Conservation (phyloP, 1,139 yeast genomes). For the Geotrichum klebahnii region DNA sequence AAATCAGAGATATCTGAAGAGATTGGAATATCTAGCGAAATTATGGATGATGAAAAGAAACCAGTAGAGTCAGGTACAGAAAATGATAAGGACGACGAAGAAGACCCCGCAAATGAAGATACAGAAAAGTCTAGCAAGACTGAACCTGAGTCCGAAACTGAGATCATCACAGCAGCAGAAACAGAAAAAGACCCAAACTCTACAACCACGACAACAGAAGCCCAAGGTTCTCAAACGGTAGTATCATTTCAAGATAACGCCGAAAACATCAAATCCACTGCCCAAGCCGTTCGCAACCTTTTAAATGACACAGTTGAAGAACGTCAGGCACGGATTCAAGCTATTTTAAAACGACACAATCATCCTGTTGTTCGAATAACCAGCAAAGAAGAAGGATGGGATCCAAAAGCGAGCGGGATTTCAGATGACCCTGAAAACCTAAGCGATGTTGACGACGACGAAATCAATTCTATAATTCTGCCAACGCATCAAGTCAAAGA, state of each 20-base stretch:
- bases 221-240: no score
- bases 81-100: slow-evolving; percentile 7
- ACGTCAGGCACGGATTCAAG: slow-evolving; percentile 20
- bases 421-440: slow-evolving; percentile 59
- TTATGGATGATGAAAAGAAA: slow-evolving; percentile 21
- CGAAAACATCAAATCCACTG: slow-evolving; percentile 1
- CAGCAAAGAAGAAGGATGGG: slow-evolving; percentile 14
- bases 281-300: not conserved
- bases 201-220: not conserved
- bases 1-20: no score
- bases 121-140: slow-evolving; percentile 4
- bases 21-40: slow-evolving; percentile 8
- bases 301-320: slow-evolving; percentile 10
- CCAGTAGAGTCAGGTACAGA: slow-evolving; percentile 23
- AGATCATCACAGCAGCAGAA: slow-evolving; percentile 11
- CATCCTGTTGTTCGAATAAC: slow-evolving; percentile 17
- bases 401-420: slow-evolving; percentile 44
- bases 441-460: slow-evolving; percentile 80
- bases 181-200: slow-evolving; percentile 2
- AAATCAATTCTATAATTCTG: slow-evolving; percentile 56
- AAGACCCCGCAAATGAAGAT: slow-evolving; percentile 26
- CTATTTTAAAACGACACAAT: slow-evolving; percentile 20
- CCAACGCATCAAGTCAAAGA: slow-evolving; percentile 61
- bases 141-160: slow-evolving; percentile 2
- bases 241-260: no score